Conservation (phyloP, 257 asterid genomes). For the Asclepias syriaca region DNA sequence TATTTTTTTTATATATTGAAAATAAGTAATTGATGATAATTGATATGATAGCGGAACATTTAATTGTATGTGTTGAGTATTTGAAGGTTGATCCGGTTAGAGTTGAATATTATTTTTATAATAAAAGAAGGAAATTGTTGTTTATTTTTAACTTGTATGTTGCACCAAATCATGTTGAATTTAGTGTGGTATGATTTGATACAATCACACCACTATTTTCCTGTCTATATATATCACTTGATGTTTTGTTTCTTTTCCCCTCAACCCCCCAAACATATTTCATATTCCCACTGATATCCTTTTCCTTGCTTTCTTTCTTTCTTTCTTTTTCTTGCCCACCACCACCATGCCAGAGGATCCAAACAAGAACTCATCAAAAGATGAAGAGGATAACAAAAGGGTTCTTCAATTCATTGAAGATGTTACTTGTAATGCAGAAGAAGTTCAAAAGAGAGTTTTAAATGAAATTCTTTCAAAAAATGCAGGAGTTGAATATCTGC, state of each 20-base stretch:
- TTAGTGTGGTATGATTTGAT: background rate
- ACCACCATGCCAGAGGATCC: conserved; percentile 10
- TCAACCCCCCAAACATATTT: background rate
- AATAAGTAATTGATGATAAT: no score
- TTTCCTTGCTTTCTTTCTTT: background rate
- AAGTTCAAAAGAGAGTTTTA: conserved; percentile 5
- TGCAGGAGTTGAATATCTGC: conserved; percentile 5
- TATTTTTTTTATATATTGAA: no score
- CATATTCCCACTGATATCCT: background rate
- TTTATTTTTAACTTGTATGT: background rate
- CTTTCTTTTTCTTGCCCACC: background rate
- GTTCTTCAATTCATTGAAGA: conserved; percentile 7
- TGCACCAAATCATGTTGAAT: background rate
- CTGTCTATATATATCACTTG: background rate
- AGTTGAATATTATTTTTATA: no score
- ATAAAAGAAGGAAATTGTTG: background rate
- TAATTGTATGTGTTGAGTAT: no score
- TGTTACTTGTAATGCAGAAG: background rate
- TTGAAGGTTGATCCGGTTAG: no score
- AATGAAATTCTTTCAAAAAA: background rate
- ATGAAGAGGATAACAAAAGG: background rate
- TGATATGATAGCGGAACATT: no score
- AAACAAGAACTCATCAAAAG: conserved; percentile 1
- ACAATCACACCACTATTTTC: background rate
- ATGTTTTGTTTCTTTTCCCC: background rate